Conservation (phyloP, 805 yeast genomes). For the Candida manassasensis region DNA sequence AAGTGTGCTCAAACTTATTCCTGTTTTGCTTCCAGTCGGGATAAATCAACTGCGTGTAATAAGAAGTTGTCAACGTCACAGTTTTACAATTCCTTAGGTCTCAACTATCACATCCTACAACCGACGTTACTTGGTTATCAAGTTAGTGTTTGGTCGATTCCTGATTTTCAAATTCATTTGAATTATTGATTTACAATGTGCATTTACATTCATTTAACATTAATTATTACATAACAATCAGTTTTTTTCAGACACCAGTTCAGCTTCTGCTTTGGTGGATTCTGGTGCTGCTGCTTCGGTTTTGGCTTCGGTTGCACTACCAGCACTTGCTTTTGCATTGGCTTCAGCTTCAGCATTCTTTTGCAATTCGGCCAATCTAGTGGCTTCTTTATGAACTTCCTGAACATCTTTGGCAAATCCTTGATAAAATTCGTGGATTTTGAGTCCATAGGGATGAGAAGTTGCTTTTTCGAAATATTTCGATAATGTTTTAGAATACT, state of each 20-base stretch:
- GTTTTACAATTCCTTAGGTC: neutral
- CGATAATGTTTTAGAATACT: constrained; percentile 2
- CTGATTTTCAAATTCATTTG: too few relatives aligned
- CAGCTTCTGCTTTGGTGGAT: neutral
- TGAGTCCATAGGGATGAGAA: constrained; percentile 48
- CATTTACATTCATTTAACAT: too few relatives aligned
- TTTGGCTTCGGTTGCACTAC: constrained; percentile 6
- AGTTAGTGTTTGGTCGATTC: too few relatives aligned
- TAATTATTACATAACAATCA: neutral
- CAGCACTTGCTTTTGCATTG: constrained; percentile 6
- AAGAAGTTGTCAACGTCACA: too few relatives aligned
- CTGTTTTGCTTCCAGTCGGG: too few relatives aligned
- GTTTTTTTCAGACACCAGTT: neutral
- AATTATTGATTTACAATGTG: too few relatives aligned
- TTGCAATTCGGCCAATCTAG: constrained; percentile 61
- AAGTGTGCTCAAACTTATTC: too few relatives aligned
- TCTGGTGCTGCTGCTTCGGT: constrained; percentile 3
- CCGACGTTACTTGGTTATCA: too few relatives aligned
- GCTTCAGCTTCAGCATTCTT: constrained; percentile 20
- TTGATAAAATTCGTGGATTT: constrained; percentile 57
- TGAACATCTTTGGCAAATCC: constrained; percentile 50
- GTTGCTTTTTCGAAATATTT: constrained; percentile 46
- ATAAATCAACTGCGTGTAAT: too few relatives aligned
- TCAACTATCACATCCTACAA: neutral
- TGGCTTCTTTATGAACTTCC: constrained; percentile 72